Base-by-base conservation (phyloP, 2,329 filamentous ascomycete genomes). In the Verticillium zaregamsianum region DNA sequence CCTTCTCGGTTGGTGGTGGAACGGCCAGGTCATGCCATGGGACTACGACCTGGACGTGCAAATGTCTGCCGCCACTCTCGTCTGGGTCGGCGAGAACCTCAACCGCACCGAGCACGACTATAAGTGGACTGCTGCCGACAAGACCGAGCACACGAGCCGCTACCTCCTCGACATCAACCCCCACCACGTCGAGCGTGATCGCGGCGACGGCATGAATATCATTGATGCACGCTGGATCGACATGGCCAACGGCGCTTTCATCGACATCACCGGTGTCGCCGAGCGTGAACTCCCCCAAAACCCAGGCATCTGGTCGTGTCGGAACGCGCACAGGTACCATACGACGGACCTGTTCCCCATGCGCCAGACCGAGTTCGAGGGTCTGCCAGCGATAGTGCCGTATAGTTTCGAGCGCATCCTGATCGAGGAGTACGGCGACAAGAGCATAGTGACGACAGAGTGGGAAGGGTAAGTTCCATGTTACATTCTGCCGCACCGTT, bases 1-100 rank as follows among this genome's bases (percentile, higher is more conserved):
- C 5, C 77, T 95, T 58, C 79, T 96, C 25, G 92, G 91, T 14
- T 96, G 92, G 92, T 95, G 90, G 90, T 96, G 92, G 92, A 94
- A 92, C 72, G 83, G 80, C 52, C 77, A 86, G 75, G 87, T 91
- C 71, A 86, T 93, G 77, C 90, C 91, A 0, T 93, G 91, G 91
- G 91, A 95, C 74, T 90, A 87, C 79, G 92, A 96, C 73, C 79
- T 95, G 55, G 92, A 96, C 74, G 90, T 91, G 0, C 92, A 95
- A 75, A 87, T 95, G 32, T 86, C 87, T 20, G 84, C 83, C 61
- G 77, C 80, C 35, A 93, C 91, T 1, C 80, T 95, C 55, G 74
- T 79, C 39, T 86, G 86, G 73, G 79, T 95, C 31, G 90, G 82
- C 35, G 76, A 85, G 61, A 78, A 86, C 64, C 82, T 87, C 73